A percentile compares a stretch with the other conserved stretches of the same genome.
Conservation (phyloP, 129 eudicot genomes). For the Helichrysum umbraculigerum region DNA sequence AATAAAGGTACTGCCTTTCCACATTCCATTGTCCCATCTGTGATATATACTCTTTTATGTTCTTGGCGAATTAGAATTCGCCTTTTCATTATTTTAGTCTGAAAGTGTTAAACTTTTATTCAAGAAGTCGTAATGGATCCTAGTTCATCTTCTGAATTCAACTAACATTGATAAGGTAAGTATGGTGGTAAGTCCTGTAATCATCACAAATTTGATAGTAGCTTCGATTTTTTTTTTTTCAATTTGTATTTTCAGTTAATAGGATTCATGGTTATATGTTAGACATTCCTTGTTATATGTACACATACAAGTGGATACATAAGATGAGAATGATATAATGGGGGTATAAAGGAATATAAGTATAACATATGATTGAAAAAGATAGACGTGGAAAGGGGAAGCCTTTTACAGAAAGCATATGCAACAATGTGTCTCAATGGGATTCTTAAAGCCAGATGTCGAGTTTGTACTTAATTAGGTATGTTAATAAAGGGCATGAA, state of each 20-base stretch:
- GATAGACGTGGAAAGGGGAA: conserved; percentile 25
- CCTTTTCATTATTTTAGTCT: conserved; percentile 16
- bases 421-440: conserved; percentile 12
- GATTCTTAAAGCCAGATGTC: conserved; percentile 34
- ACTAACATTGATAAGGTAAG: too few relatives aligned
- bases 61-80: conserved; percentile 21
- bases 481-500: conserved; percentile 6
- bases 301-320: not conserved
- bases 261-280: not conserved
- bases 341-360: conserved; percentile 28
- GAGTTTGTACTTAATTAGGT: conserved; percentile 6
- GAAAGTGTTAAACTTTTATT: not conserved
- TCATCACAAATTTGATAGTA: too few relatives aligned
- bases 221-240: too few relatives aligned
- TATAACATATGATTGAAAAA: conserved; percentile 15
- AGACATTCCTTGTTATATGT: not conserved
- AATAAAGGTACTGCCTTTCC: conserved; percentile 33
- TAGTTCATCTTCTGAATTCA: too few relatives aligned
- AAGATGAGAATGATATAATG: conserved; percentile 17
- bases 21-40: conserved; percentile 27
- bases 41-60: conserved; percentile 16
- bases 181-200: not conserved
- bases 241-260: not conserved
- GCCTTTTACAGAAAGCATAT: conserved; percentile 16
- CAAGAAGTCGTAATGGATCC: conserved; percentile 1